Evolutionary conservation across 495 filamentous ascomycete species (phyloP), one percentile per base, ranked within the genome.

Genomic region (Tetracladium marchalianum): DNA sequence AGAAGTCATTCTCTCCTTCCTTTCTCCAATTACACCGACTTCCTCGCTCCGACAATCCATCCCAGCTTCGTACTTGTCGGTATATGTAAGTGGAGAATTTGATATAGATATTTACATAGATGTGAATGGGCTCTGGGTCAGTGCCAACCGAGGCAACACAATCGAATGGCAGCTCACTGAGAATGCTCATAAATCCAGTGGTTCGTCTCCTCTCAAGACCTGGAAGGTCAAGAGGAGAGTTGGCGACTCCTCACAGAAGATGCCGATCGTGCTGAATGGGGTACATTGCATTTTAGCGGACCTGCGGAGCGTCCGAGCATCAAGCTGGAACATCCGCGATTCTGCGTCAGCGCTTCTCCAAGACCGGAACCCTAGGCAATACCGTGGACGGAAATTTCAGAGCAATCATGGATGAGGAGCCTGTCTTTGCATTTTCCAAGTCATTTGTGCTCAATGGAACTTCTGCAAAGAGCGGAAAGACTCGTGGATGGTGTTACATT

Each of bases 11-110:
- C 72, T 95, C 17, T 90, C 89, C 1, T 95, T 95, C 64, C 72
- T 95, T 33, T 95, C 89, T 17, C 90, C 90, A 5, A 87, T 97
- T 38, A 97, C 90, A 0, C 87, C 89, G 3, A 87, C 87, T 4
- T 95, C 90, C 45, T 95, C 88, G 43, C 67, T 95, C 50, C 78
- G 89, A 54, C 90, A 97, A 70, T 82, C 86, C 22, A 81, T 97
- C 34, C 90, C 90, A 22, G 90, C 89, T 11, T 82, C 82, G 34
- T 97, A 97, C 58, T 46, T 95, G 35, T 84, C 80, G 8, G 73
- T 94, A 31, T 65, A 82, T 56, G 86, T 85, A 16, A 70, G 78
- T 47, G 88, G 87, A 31, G 69, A 67, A 43, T 76, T 82, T 41
- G 75, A 85, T 52, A 68, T 95, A n/a, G 77, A 84, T 59, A 65